A percentile compares a stretch with the other conserved stretches of the same genome.
Conservation (phyloP, 805 yeast species). For the Candida ficus region DNA sequence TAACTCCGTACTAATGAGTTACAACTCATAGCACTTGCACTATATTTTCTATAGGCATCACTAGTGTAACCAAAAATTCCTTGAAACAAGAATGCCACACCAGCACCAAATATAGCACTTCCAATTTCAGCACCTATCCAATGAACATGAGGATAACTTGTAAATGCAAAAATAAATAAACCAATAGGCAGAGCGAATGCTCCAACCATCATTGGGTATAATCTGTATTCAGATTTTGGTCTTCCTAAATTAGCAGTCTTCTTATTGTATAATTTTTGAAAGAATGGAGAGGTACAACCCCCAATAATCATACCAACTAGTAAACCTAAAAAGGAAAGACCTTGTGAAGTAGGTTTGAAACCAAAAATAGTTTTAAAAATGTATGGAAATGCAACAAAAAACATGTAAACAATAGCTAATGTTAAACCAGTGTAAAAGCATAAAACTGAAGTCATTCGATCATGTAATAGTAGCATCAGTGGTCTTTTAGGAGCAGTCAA, state of each 20-base stretch:
- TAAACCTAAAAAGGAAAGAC: conserved; percentile 60
- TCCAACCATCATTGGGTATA: conserved; percentile 61
- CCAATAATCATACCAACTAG: conserved; percentile 46
- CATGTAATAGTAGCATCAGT: conserved; percentile 38
- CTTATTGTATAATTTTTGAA: conserved; percentile 39
- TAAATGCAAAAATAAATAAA: conserved; percentile 76
- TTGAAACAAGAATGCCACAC: conserved; percentile 62
- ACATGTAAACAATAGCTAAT: conserved; percentile 58
- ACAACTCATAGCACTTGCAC: conserved; percentile 48
- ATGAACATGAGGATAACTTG: conserved; percentile 51
- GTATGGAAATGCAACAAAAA: conserved; percentile 61
- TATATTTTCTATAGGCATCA: conserved; percentile 51
- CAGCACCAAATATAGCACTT: conserved; percentile 70
- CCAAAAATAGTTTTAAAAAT: conserved; percentile 49
- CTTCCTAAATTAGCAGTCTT: conserved; percentile 39
- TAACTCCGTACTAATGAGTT: conserved; percentile 48
- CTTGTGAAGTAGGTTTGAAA: conserved; percentile 50
- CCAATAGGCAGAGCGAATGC: conserved; percentile 58
- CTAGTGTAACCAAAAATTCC: conserved; percentile 62
- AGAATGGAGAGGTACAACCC: conserved; percentile 37
- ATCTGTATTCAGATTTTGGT: conserved; percentile 55
- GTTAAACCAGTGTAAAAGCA: conserved; percentile 54
- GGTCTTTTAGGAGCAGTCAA: conserved; percentile 48
- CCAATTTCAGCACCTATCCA: conserved; percentile 72
- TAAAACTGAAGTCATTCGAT: conserved; percentile 51